phyloP scores from a whole-genome alignment of 1,139 yeast species.

The Candida glucosophila region DNA sequence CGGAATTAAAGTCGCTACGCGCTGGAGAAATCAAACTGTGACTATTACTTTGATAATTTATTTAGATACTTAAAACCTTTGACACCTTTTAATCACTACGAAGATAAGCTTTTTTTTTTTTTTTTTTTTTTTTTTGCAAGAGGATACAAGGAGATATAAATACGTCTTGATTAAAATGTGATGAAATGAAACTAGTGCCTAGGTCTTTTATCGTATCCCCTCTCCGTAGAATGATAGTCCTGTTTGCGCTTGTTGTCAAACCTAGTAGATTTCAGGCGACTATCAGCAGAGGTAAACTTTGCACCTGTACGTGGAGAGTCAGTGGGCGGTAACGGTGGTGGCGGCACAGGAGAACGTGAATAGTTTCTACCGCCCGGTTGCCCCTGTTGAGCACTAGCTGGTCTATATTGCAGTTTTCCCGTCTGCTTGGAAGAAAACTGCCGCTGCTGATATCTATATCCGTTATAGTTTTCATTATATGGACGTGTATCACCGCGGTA shows the following conservation, averaged over 20 bases:
- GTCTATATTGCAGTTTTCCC: no score
- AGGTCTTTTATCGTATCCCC: conserved; percentile 26
- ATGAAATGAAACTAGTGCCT: conserved; percentile 13
- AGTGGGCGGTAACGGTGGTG: conserved; percentile 14
- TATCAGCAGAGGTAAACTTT: not conserved
- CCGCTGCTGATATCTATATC: conserved; percentile 3
- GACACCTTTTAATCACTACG: no score
- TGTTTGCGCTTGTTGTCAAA: conserved; percentile 18
- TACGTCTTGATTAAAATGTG: not conserved
- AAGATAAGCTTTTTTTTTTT: no score
- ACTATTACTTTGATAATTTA: conserved; percentile 1
- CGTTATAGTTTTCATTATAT: conserved; percentile 3
- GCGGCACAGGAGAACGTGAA: conserved; percentile 5
- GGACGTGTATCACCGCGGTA: conserved; percentile 2
- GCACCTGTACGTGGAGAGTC: not conserved
- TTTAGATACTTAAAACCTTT: no score
- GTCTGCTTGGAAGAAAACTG: conserved; percentile 2
- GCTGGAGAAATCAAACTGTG: conserved; percentile 9
- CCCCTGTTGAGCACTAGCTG: conserved; percentile 2
- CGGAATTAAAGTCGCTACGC: conserved; percentile 16
- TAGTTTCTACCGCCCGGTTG: conserved; percentile 5
- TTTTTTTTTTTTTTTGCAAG: no score
- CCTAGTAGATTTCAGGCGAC: conserved; percentile 1
- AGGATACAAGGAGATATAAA: not conserved
- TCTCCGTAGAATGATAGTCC: conserved; percentile 12